These are phyloP conservation scores for Stramenopiles sp. DNA, from an alignment of 352 stramenopile species.

Conservation along the genomic window DNA sequence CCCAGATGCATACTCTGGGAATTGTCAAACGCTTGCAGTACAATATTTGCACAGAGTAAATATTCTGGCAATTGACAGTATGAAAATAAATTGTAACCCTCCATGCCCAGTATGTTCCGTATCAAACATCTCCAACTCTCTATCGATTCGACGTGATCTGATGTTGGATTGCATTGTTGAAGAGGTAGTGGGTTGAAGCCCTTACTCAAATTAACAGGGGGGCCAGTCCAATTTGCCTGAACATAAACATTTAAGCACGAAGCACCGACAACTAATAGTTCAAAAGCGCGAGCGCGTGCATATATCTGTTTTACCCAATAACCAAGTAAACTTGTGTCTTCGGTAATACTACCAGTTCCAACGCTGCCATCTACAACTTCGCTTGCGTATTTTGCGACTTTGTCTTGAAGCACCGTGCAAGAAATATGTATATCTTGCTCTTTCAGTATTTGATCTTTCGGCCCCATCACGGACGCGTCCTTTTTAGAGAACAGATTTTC, in stretches of 20 bases:
- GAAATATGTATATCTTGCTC: too few species aligned
- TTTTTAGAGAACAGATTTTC: too few species aligned
- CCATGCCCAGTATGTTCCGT: background rate
- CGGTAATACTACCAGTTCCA: too few species aligned
- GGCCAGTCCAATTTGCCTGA: conserved; percentile 30
- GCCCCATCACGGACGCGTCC: too few species aligned
- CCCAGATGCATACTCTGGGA: background rate
- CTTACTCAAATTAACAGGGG: conserved; percentile 13
- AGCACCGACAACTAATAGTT: conserved; percentile 14
- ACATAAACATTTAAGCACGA: conserved; percentile 26
- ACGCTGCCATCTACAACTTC: too few species aligned
- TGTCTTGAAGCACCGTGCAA: too few species aligned
- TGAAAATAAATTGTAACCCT: background rate
- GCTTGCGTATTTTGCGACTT: too few species aligned
- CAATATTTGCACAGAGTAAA: background rate
- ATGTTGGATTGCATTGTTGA: too few species aligned
- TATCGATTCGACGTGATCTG: background rate
- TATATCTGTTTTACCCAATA: too few species aligned
- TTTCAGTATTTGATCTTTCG: too few species aligned
- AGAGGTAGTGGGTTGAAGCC: too few species aligned
- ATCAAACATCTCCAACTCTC: background rate
- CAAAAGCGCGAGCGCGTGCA: conserved; percentile 23
- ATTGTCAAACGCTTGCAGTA: background rate
- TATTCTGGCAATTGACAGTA: background rate
- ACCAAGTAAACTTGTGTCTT: too few species aligned